Base-by-base conservation (phyloP, 257 asterid genomes). In the Gynochthodes officinalis region DNA sequence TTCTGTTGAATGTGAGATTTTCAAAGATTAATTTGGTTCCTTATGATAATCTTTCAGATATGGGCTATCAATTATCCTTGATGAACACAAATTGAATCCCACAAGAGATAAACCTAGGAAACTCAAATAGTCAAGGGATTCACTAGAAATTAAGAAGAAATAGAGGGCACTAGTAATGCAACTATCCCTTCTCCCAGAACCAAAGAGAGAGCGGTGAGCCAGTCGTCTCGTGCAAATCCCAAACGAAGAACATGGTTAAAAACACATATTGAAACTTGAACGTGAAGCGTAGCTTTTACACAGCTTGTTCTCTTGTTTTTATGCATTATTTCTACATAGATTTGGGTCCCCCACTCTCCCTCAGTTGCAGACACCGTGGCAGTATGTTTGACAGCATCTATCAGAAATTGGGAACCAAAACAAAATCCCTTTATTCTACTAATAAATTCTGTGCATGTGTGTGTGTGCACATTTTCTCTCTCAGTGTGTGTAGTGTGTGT, bases 201-300 rank as follows among this genome's bases (percentile, higher is more conserved):
- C 67, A 4, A 11, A 63, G 66, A 37, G 21, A 16, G 33, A 65
- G 72, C 67, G 59, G 67, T 30, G 80, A 64, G 79, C 53, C 78
- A 30, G 83, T 64, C 73, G 49, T 63, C 68, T 61, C 62, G 46
- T 73, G 57, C 74, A 70, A 78, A 78, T 67, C 71, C 84, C 81
- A 74, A 35, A 23, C 65, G 46, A 9, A 28, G 19, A n/a, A 63
- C 23, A 61, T 35, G 37, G 33, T 32, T 25, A 60, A 15, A 30
- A 62, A 62, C 48, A 63, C 3, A 40, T 64, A 39, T 64, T 13
- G 69, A 64, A 80, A 77, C 44, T 44, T 81, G 83, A 81, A 80
- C 84, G 86, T 85, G 95, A 86, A 77, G 83, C 66, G 89, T 87
- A 77, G 92, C 89, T 85, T 84, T 82, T 77, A 79, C 73, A 85